A percentile compares a stretch with the other conserved stretches of the same genome.
Conservation (phyloP, 495 filamentous ascomycete species). For the Penicillium ucsense region DNA sequence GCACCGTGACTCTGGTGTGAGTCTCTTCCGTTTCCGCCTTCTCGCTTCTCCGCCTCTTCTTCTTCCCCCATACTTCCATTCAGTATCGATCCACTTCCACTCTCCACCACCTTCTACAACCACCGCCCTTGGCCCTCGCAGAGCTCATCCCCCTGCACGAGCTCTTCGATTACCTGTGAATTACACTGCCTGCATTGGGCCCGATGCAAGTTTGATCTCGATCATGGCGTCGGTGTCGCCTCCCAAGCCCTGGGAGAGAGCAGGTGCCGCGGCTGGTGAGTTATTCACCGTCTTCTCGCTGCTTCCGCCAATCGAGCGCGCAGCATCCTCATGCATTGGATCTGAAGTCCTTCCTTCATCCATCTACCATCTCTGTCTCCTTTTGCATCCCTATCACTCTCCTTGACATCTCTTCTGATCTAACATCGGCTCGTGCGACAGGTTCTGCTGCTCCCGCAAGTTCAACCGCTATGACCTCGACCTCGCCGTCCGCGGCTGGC, state of each 20-base stretch:
- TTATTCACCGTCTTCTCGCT: neutral
- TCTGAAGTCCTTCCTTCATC: neutral
- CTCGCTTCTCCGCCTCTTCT: neutral
- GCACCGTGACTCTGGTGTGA: no score
- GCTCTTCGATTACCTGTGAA: no score
- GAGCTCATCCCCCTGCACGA: no score
- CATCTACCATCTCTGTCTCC: neutral
- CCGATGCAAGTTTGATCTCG: conserved; percentile 26
- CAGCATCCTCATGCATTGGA: no score
- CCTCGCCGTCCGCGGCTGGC: conserved; percentile 27
- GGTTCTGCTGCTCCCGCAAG: conserved; percentile 33
- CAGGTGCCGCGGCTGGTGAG: conserved; percentile 53
- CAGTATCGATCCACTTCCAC: conserved; percentile 8
- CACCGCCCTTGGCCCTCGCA: no score
- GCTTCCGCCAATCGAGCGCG: neutral
- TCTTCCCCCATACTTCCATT: conserved; percentile 4
- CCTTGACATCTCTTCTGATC: neutral
- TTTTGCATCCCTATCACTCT: neutral
- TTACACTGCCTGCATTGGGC: neutral
- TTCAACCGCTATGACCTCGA: conserved; percentile 30
- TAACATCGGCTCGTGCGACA: conserved; percentile 5
- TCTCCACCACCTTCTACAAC: neutral
- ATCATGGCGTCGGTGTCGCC: conserved; percentile 60
- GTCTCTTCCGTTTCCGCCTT: no score
- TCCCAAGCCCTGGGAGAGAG: conserved; percentile 92